Evolutionary conservation across 2,329 filamentous ascomycete genomes (phyloP).

Genomic region (Aspergillus brasiliensis): DNA sequence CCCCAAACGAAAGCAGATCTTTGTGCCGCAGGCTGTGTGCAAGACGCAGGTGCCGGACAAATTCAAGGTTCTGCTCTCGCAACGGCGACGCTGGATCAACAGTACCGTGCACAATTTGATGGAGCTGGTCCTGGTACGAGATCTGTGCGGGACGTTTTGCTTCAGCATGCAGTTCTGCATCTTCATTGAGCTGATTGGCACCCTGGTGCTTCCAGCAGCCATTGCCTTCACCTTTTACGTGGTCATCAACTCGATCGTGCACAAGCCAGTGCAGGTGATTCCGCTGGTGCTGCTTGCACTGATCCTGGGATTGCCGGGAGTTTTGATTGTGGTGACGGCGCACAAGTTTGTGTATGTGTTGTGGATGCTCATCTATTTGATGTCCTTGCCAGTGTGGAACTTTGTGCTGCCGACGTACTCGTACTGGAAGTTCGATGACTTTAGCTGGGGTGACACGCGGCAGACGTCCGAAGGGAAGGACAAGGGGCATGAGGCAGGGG

Average conservation of each 20-base stretch:
- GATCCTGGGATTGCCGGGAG: slow-evolving; percentile 88
- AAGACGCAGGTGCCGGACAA: slow-evolving; percentile 95
- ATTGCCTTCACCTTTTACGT: slow-evolving; percentile 98
- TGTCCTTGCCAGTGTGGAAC: slow-evolving; percentile 96
- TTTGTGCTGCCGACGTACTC: slow-evolving; percentile 91
- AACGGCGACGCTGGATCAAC: slow-evolving; percentile 98
- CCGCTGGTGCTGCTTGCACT: slow-evolving; percentile 85
- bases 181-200: slow-evolving; percentile 92
- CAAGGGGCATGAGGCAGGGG: slow-evolving; percentile 77
- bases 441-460: slow-evolving; percentile 97
- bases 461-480: slow-evolving; percentile 92
- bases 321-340: slow-evolving; percentile 90
- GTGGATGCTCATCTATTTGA: slow-evolving; percentile 96
- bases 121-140: slow-evolving; percentile 92
- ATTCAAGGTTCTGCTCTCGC: slow-evolving; percentile 89
- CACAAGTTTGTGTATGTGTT: slow-evolving; percentile 88
- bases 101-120: slow-evolving; percentile 98
- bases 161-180: slow-evolving; percentile 99
- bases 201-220: slow-evolving; percentile 89
- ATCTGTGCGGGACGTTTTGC: slow-evolving; percentile 97
- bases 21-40: slow-evolving; percentile 97
- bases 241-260: slow-evolving; percentile 82
- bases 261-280: slow-evolving; percentile 77
- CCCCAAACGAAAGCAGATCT: slow-evolving; percentile 98
- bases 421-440: slow-evolving; percentile 99